Base-by-base conservation (phyloP, 306 rosid species). In the Malus sieversii region DNA sequence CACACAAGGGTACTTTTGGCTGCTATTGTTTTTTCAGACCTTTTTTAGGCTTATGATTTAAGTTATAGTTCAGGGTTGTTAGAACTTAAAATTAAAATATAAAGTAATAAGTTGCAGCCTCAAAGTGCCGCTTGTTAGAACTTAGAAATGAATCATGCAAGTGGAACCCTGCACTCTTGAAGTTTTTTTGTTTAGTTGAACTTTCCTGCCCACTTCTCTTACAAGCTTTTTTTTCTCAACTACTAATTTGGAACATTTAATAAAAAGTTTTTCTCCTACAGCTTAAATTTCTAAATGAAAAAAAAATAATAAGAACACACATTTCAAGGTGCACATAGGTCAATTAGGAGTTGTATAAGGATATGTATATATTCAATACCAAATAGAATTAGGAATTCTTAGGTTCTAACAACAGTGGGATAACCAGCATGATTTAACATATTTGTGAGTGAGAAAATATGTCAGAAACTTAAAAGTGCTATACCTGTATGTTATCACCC, bases 401-500 rank as follows among this genome's bases (percentile, higher is more conserved):
- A 5, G 63, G 63, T 19, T 63, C 62, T 52, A 52, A 29, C 38
- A 25, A 38, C 57, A 62, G 65, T 27, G 63, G 55, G 53, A 62
- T 40, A 74, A 58, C 59, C 53, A 42, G 74, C 69, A 33, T 45
- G 66, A 58, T 42, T 35, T 18, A 68, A 33, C 35, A 77, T 52
- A 68, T 18, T 27, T 68, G 11, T 20, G 10, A 68, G 52, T 48
- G 10, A 4, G 45, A 75, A 72, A 72, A 57, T 66, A 73, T 45
- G 6, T 11, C 27, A 70, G 19, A 66, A 27, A 40, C 14, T 44
- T n/a, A 68, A 64, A 29, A 10, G 25, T 22, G 53, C 72, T 61
- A 63, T 84, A 94, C 98, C 97, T 94, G 98, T 82, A 92, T 89
- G 93, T 88, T 92, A 78, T 94, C 98, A 18, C 98, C 96, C 71